A percentile compares a stretch with the other conserved stretches of the same genome.
phyloP scores from a whole-genome alignment of 73 alveolate genomes.

The Paramecium bursaria region DNA sequence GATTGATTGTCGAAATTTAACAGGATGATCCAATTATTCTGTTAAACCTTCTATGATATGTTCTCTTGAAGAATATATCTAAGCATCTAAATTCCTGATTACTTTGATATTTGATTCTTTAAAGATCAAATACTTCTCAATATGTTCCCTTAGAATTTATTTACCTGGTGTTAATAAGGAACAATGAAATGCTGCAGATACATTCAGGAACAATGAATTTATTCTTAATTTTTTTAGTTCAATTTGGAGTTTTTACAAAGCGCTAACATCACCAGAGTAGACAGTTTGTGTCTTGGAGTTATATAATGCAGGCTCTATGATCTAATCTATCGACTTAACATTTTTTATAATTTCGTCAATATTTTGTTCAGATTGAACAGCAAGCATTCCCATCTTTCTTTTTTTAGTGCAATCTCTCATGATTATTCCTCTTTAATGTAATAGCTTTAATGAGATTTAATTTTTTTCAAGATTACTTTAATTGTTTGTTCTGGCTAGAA shows the following conservation, averaged over 20 bases:
- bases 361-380: conserved; percentile 8
- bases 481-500: conserved; percentile 10
- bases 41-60: conserved; percentile 30
- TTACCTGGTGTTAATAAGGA: conserved; percentile 17
- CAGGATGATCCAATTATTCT: conserved; percentile 54
- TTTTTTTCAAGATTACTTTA: too few relatives aligned
- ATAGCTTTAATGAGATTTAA: too few relatives aligned
- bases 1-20: neutral
- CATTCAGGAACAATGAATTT: conserved; percentile 10
- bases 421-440: conserved; percentile 43
- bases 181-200: conserved; percentile 61
- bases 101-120: neutral
- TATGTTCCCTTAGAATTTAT: neutral
- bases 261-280: conserved; percentile 38
- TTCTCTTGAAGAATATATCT: neutral
- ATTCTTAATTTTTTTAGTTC: conserved; percentile 16
- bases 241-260: neutral
- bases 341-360: neutral
- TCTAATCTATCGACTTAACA: neutral
- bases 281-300: conserved; percentile 14
- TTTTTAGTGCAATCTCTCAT: conserved; percentile 62
- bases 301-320: conserved; percentile 36
- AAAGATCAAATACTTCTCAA: neutral
- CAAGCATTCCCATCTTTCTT: conserved; percentile 55
- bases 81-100: conserved; percentile 41